phyloP scores from a whole-genome alignment of 495 filamentous ascomycete species.

The Geoglossum glabrum region DNA sequence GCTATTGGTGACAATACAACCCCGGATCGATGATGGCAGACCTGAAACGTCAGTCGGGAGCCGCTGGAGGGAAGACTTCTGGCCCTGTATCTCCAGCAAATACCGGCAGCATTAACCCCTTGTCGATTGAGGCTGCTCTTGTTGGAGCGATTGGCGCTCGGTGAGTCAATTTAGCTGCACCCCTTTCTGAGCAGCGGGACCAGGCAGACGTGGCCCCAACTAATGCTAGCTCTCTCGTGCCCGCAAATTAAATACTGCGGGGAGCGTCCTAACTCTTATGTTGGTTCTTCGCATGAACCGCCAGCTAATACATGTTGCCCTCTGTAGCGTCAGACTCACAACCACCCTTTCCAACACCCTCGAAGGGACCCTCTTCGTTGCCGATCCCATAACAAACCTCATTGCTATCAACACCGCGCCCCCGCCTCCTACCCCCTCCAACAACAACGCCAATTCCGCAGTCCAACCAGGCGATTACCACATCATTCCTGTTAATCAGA shows the following conservation, averaged over 20 bases:
- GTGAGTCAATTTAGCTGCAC: neutral
- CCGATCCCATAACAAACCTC: constrained; percentile 6
- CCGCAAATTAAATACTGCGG: neutral
- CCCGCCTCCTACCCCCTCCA: constrained; percentile 5
- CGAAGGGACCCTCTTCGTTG: constrained; percentile 7
- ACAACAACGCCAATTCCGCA: neutral
- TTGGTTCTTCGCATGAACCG: neutral
- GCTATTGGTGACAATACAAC: neutral
- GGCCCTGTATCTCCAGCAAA: neutral
- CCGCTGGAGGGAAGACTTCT: neutral
- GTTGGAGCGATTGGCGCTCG: constrained; percentile 5
- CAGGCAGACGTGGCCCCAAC: neutral
- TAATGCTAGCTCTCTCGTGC: neutral
- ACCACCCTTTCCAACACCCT: constrained; percentile 4
- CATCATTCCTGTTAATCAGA: constrained; percentile 5
- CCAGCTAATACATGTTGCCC: neutral
- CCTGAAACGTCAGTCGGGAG: constrained; percentile 4
- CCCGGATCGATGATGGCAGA: constrained; percentile 4
- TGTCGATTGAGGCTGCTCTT: constrained; percentile 4
- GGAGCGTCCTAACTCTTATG: neutral
- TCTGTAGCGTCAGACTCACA: constrained; percentile 3
- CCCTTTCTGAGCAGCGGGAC: neutral
- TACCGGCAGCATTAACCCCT: neutral
- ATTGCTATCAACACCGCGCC: constrained; percentile 7
- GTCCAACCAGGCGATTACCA: constrained; percentile 7